Base-by-base conservation (phyloP, 495 filamentous ascomycete species). In the Penicillium cinerascens region DNA sequence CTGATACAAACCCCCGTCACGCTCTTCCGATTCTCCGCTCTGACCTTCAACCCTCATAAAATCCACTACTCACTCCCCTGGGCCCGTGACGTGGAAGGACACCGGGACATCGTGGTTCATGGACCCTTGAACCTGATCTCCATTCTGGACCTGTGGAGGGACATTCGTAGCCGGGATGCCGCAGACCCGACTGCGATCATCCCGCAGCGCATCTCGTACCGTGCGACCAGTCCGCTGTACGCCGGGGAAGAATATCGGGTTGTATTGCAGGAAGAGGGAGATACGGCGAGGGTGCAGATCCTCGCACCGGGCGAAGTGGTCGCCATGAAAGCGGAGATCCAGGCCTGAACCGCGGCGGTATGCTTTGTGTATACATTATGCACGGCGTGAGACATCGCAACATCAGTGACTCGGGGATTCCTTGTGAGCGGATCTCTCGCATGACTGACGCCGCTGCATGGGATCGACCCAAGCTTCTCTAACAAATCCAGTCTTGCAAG, bases 11-110 rank as follows among this genome's bases (percentile, higher is more conserved):
- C 82, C 0, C 70, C 77, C 3, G 75, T 79, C 5, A 77, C 78
- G 0, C 75, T 89, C 7, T 88, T 88, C 63, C 78, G 85, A 4
- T 89, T 89, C 71, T 86, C 82, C 0, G 86, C 86, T 0, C 65
- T 90, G 20, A 89, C 85, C 3, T 88, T 86, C 64, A 89, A 88
- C 52, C 81, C 76, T 0, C 87, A 88, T 58, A 87, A 82, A 64
- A 89, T 89, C 37, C 86, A 89, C 60, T 88, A 86, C 61, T 83
- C 82, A 33, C 63, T 70, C 3, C 68, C 74, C 4, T 87, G 82
- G 82, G 78, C 77, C 13, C 67, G 72, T 3, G 68, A 78, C 13
- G 73, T 85, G 15, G 84, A 87, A 50, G 81, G 81, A 0, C 83
- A 86, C 52, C 72, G 69, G 25, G 74, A 77, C 49, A 59, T 82